Conservation (phyloP, 768 basidiomycete species). For the Aureoboletus auriporus region DNA sequence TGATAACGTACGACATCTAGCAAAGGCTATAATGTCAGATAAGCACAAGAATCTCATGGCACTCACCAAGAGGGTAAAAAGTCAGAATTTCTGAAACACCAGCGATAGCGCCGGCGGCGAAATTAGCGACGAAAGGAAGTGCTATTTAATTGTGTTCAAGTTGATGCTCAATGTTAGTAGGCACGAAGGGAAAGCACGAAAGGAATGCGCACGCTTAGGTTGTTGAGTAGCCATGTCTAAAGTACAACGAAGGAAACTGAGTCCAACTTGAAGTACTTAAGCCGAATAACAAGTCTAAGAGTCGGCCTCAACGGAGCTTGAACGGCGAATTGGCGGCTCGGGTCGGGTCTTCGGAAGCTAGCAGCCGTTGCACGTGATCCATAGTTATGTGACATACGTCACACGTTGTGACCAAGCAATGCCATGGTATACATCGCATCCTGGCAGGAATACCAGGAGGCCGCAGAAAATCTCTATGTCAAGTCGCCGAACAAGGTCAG, state of each 20-base stretch:
- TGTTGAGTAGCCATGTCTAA: slow-evolving; percentile 27
- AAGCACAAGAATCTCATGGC: neutral
- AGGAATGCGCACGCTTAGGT: slow-evolving; percentile 27
- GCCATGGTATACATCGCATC: slow-evolving; percentile 76
- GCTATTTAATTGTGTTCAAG: slow-evolving; percentile 39
- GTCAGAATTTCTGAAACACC: slow-evolving; percentile 82
- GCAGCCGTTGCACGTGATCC: slow-evolving; percentile 12
- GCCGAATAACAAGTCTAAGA: neutral
- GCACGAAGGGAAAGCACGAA: no score
- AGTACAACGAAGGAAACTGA: neutral
- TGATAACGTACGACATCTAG: slow-evolving; percentile 75
- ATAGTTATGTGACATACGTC: slow-evolving; percentile 13
- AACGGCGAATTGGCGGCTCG: neutral
- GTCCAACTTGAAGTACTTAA: neutral
- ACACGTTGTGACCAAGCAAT: slow-evolving; percentile 4
- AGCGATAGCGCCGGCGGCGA: slow-evolving; percentile 94
- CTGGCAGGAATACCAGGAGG: slow-evolving; percentile 90
- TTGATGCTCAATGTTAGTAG: no score
- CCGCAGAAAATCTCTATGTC: slow-evolving; percentile 80
- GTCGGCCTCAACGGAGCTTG: neutral
- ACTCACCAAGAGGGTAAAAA: slow-evolving; percentile 85
- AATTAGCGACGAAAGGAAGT: slow-evolving; percentile 83
- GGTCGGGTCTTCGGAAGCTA: neutral
- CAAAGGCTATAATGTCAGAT: neutral
- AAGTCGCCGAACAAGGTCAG: slow-evolving; percentile 75